Conservation (phyloP, 169 alveolate genomes). For the Theileria luwenshuni region DNA sequence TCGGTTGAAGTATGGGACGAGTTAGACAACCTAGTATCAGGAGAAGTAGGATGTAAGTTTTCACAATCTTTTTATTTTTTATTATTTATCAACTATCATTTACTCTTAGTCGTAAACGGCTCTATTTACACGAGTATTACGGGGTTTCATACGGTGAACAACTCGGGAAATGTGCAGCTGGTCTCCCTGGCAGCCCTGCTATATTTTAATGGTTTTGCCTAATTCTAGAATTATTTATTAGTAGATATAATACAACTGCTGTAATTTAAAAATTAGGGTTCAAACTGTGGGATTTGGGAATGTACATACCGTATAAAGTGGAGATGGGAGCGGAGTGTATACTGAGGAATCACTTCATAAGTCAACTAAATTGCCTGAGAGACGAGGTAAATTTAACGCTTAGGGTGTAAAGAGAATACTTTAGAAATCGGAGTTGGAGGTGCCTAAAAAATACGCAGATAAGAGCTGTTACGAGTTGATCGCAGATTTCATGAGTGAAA, state of each 20-base stretch:
- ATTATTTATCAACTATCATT: no score
- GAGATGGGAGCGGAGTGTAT: slow-evolving; percentile 66
- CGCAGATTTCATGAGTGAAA: neutral
- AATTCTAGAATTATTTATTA: neutral
- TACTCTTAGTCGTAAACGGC: slow-evolving; percentile 69
- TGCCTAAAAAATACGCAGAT: slow-evolving; percentile 1
- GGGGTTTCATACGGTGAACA: slow-evolving; percentile 69
- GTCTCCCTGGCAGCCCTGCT: slow-evolving; percentile 72
- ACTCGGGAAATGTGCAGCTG: slow-evolving; percentile 74
- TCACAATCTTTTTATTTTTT: no score
- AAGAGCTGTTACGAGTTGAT: neutral
- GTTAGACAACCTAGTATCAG: slow-evolving; percentile 67
- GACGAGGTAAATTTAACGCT: neutral
- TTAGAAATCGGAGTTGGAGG: slow-evolving; percentile 13
- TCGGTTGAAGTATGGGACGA: slow-evolving; percentile 76
- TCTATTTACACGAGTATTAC: slow-evolving; percentile 73
- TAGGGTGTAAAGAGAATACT: neutral
- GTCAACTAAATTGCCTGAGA: neutral
- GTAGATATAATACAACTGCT: neutral
- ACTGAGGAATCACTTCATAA: neutral
- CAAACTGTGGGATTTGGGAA: slow-evolving; percentile 76
- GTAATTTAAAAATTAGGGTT: slow-evolving; percentile 32
- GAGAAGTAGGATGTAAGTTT: slow-evolving; percentile 72
- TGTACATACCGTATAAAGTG: slow-evolving; percentile 71
- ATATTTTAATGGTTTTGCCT: slow-evolving; percentile 31